These are phyloP conservation scores for Andrographis paniculata DNA, from an alignment of 305 asterid genomes.

Conservation along the genomic window DNA sequence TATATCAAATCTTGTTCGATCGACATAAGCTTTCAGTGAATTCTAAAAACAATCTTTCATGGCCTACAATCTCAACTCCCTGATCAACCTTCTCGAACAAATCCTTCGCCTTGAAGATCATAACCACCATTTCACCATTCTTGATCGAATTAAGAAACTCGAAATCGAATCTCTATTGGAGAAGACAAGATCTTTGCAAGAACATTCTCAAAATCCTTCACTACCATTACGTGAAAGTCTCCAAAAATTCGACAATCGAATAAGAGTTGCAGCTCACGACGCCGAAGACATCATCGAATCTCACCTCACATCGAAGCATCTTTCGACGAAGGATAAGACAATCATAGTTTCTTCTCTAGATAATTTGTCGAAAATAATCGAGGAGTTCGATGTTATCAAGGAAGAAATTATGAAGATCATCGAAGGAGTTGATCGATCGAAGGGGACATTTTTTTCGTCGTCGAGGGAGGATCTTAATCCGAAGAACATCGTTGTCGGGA, in stretches of 20 bases:
- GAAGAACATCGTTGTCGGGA: background rate
- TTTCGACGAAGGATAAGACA: background rate
- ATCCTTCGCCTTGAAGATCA: no score
- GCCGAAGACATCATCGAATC: background rate
- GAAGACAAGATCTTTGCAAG: background rate
- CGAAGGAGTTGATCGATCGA: background rate
- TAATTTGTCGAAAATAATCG: background rate
- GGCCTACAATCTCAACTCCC: no score
- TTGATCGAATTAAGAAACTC: no score
- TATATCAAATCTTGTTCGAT: no score
- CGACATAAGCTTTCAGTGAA: no score
- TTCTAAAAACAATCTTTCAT: no score
- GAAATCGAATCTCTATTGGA: background rate
- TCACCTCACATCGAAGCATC: background rate
- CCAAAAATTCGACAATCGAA: background rate
- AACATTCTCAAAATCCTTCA: background rate
- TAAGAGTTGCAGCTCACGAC: background rate
- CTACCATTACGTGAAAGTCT: background rate
- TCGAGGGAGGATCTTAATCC: background rate
- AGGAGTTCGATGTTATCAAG: background rate
- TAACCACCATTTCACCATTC: no score
- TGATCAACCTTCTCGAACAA: no score
- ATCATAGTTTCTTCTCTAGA: background rate
- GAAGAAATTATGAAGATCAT: background rate
- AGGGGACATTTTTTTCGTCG: background rate